These are phyloP conservation scores for Aulographum hederae DNA, from an alignment of 2,329 filamentous ascomycete species.

Conservation along the genomic window DNA sequence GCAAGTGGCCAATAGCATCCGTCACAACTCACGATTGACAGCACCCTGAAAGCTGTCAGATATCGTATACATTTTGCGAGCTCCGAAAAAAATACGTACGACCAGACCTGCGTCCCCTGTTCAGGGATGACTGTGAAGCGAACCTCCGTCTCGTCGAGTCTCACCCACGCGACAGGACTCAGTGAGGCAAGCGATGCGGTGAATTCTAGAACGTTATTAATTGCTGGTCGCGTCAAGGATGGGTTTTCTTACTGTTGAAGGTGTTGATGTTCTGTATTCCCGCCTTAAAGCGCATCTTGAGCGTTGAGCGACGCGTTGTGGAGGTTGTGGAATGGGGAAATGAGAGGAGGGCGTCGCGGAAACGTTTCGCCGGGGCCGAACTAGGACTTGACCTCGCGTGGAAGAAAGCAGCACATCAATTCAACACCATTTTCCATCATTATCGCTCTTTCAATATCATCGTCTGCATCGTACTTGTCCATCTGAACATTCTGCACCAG, in stretches of 20 bases:
- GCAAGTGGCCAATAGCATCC: slow-evolving; percentile 5
- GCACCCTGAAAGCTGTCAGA: slow-evolving; percentile 17
- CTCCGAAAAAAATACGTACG: slow-evolving; percentile 34
- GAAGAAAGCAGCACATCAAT: too few species aligned
- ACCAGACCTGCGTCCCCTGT: slow-evolving; percentile 91
- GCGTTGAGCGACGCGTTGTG: too few species aligned
- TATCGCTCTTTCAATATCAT: too few species aligned
- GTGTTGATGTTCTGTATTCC: slow-evolving; percentile 31
- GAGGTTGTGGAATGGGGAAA: too few species aligned
- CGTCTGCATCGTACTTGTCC: too few species aligned
- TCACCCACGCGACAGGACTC: slow-evolving; percentile 79
- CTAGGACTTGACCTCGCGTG: too few species aligned
- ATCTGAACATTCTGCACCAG: too few species aligned
- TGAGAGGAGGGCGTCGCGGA: too few species aligned
- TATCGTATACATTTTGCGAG: slow-evolving; percentile 2
- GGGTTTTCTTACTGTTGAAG: slow-evolving; percentile 36
- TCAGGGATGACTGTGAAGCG: slow-evolving; percentile 95
- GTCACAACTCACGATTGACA: slow-evolving; percentile 19
- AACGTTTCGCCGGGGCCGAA: too few species aligned
- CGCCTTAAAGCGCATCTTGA: slow-evolving; percentile 33
- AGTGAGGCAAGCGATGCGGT: slow-evolving; percentile 43
- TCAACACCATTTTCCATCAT: too few species aligned
- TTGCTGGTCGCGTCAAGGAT: neutral
- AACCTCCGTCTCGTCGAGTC: slow-evolving; percentile 69
- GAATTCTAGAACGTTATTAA: slow-evolving; percentile 27